Base-by-base conservation (phyloP, 208 protist genomes). In the Trypanosoma conorhini region DNA sequence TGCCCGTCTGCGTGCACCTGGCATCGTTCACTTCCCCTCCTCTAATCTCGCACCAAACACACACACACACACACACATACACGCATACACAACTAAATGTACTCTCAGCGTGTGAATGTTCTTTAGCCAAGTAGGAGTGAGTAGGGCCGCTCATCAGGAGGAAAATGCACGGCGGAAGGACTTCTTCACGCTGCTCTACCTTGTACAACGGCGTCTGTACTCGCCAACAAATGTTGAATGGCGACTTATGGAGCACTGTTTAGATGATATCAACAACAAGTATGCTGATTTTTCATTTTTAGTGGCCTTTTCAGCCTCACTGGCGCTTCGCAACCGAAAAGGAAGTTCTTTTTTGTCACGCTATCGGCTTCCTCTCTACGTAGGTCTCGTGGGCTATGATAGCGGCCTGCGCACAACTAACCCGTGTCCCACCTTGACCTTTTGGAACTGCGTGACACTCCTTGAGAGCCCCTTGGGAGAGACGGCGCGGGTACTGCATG, bases 181-280 rank as follows among this genome's bases (percentile, higher is more conserved):
- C 69, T 89, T 94, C 64, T 94, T 92, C 62, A 76, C 62, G 3
- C 72, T 91, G 5, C 72, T 93, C 19, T 76, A 81, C 56, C 66
- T 87, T 35, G 65, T 57, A 8, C 42, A 74, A 46, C 62, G 50
- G 38, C 42, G 62, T 24, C 56, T 66, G 56, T 71, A 73, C 69
- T 67, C 74, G 4, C 67, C 88, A 30, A 80, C 65, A 35, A 81
- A 68, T 31, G 70, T 87, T 15, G 89, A 94, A 59, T 89, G 82
- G 83, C 71, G 73, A 28, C 70, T 93, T 46, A 86, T 84, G 21
- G 77, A 79, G 48, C 69, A 92, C 62, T 95, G 87, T 69, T 66
- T 95, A n/a, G 89, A 92, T 64, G 81, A 91, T 35, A 83, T 95
- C 54, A 93, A 89, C 55, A 83, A 83, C 60, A 83, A 87, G 38